These are phyloP conservation scores for Cercospora sp. DNA, from an alignment of 2,329 filamentous ascomycete genomes.

Conservation along the genomic window DNA sequence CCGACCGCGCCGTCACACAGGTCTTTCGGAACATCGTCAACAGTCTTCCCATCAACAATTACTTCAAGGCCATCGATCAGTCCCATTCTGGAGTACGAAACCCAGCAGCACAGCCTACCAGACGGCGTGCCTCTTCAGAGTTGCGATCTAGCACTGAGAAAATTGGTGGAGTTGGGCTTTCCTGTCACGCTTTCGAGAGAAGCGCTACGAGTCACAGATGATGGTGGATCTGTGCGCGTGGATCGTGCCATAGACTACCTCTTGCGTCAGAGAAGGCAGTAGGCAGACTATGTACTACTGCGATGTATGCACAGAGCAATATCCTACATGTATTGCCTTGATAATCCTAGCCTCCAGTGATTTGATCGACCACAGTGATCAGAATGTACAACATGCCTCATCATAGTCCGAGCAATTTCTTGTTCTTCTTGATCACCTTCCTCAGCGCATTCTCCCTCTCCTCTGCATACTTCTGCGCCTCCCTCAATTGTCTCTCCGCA, in stretches of 20 bases:
- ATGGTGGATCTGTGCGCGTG: slow-evolving; percentile 59
- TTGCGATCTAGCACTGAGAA: slow-evolving; percentile 56
- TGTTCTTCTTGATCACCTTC: slow-evolving; percentile 41
- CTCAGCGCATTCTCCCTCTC: slow-evolving; percentile 38
- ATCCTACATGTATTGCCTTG: neutral
- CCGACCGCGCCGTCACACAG: neutral
- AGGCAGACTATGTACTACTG: neutral
- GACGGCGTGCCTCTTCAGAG: neutral
- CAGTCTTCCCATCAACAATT: neutral
- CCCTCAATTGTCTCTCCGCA: slow-evolving; percentile 35
- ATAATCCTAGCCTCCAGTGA: neutral
- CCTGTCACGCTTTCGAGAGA: slow-evolving; percentile 55
- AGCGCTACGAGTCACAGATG: slow-evolving; percentile 60
- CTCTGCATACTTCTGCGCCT: slow-evolving; percentile 37
- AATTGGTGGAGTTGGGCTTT: slow-evolving; percentile 63
- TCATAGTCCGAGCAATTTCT: slow-evolving; percentile 34
- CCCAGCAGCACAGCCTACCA: neutral
- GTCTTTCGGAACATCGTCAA: neutral
- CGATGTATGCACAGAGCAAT: neutral
- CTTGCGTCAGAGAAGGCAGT: slow-evolving; percentile 39
- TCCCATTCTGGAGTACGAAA: slow-evolving; percentile 32
- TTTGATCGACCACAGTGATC: neutral
- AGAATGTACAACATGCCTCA: neutral
- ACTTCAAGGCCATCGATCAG: slow-evolving; percentile 27
- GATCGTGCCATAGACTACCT: slow-evolving; percentile 59